Evolutionary conservation across 306 rosid species (phyloP).

Genomic region (Cucurbita maxima): DNA sequence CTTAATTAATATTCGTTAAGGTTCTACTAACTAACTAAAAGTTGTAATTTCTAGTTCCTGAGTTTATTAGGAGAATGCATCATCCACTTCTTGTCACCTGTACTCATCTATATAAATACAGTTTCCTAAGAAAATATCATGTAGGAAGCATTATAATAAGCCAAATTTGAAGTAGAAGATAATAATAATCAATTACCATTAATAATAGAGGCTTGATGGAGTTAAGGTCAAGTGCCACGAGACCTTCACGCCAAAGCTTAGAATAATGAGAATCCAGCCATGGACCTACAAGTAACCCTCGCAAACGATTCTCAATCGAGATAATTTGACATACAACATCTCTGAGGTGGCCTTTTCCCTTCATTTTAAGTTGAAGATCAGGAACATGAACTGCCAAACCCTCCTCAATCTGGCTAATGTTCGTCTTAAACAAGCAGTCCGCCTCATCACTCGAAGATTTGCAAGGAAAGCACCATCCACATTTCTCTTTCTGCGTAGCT

Average conservation of each 20-base stretch:
- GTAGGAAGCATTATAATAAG: not conserved
- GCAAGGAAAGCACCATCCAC: constrained; percentile 90
- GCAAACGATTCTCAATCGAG: constrained; percentile 66
- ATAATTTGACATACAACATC: constrained; percentile 46
- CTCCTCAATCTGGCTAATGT: constrained; percentile 29
- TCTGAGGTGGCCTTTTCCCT: constrained; percentile 44
- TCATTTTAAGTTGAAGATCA: constrained; percentile 32
- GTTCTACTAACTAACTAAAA: not conserved
- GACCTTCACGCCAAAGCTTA: constrained; percentile 45
- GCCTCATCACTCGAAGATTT: constrained; percentile 47
- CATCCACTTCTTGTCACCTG: not conserved
- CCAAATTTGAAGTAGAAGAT: not conserved
- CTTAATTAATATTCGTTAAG: not conserved
- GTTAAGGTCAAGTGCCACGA: constrained; percentile 43
- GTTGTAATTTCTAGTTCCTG: not conserved
- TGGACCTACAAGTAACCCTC: constrained; percentile 81
- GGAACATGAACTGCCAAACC: constrained; percentile 24
- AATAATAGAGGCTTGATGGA: constrained; percentile 54
- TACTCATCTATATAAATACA: not conserved
- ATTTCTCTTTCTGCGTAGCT: constrained; percentile 57
- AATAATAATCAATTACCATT: constrained; percentile 34
- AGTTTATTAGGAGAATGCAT: not conserved
- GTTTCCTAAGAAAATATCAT: not conserved
- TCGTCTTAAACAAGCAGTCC: constrained; percentile 62
- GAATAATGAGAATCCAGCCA: constrained; percentile 58